These are phyloP conservation scores for Asterophora parasitica DNA, from an alignment of 768 basidiomycete genomes.

Conservation along the genomic window DNA sequence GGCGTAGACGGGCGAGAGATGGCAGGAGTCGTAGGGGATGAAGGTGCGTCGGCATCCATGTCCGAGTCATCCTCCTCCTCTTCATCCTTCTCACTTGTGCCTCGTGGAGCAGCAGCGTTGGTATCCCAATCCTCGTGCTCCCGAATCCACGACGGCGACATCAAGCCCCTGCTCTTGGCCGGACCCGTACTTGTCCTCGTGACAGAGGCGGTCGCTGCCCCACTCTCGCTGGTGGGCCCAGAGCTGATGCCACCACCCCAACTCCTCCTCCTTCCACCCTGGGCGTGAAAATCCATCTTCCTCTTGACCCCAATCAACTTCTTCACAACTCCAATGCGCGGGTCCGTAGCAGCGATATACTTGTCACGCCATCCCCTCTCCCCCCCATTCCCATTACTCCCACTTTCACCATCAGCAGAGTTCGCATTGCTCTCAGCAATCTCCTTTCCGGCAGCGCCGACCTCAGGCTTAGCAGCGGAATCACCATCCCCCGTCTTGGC, in stretches of 20 bases:
- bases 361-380: constrained; percentile 38
- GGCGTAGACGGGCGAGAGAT: constrained; percentile 63
- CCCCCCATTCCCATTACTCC: background rate
- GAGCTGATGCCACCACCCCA: background rate
- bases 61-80: constrained; percentile 29
- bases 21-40: constrained; percentile 24
- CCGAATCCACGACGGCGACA: constrained; percentile 39
- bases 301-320: constrained; percentile 70
- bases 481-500: no score
- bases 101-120: constrained; percentile 6
- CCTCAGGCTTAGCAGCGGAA: no score
- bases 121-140: constrained; percentile 47
- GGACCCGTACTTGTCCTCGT: no score
- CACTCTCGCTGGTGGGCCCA: no score
- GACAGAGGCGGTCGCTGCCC: no score
- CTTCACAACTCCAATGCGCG: constrained; percentile 61
- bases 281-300: constrained; percentile 36
- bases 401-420: background rate
- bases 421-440: no score
- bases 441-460: no score
- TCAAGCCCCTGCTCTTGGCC: constrained; percentile 18
- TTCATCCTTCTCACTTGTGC: constrained; percentile 20
- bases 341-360: constrained; percentile 66
- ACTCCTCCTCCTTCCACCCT: constrained; percentile 25
- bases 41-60: constrained; percentile 19